phyloP scores from a whole-genome alignment of 2,329 filamentous ascomycete genomes.

The Orbilia javanica region DNA sequence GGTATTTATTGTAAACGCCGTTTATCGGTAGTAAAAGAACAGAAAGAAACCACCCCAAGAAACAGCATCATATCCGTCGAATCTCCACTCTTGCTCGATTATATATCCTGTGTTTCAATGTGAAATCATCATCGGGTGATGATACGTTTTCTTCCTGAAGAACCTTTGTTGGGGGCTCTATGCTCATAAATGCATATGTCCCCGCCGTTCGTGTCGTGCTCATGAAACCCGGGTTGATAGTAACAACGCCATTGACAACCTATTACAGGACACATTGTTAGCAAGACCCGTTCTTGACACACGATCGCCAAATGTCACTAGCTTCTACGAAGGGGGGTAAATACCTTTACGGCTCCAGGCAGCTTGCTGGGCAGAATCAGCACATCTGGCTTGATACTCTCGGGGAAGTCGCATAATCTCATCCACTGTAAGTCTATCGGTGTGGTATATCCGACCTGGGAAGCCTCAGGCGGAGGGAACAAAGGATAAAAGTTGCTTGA shows the following conservation, averaged over 20 bases:
- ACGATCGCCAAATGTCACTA: not conserved
- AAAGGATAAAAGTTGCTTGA: slow-evolving; percentile 92
- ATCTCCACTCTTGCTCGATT: slow-evolving; percentile 89
- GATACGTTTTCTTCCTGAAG: slow-evolving; percentile 70
- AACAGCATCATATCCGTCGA: slow-evolving; percentile 74
- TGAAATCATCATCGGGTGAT: not conserved
- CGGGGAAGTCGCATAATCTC: slow-evolving; percentile 88
- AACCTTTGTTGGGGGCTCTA: slow-evolving; percentile 75
- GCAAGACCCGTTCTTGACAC: not conserved
- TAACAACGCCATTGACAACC: slow-evolving; percentile 90
- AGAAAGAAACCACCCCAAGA: not conserved
- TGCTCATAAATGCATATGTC: slow-evolving; percentile 83
- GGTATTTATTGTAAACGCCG: not conserved
- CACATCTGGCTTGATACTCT: slow-evolving; percentile 81
- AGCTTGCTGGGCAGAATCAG: slow-evolving; percentile 87
- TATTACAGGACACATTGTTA: slow-evolving; percentile 65
- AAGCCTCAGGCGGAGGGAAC: slow-evolving; percentile 81
- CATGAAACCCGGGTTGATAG: slow-evolving; percentile 89
- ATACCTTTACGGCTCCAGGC: slow-evolving; percentile 72
- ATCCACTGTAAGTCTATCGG: slow-evolving; percentile 84
- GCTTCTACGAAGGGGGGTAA: not conserved
- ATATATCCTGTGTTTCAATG: slow-evolving; percentile 79
- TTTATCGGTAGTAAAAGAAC: not conserved
- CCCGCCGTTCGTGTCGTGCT: slow-evolving; percentile 87
- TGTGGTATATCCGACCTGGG: slow-evolving; percentile 75